Base-by-base conservation (phyloP, 176 grass and related monocot species). In the Pharus latifolius region DNA sequence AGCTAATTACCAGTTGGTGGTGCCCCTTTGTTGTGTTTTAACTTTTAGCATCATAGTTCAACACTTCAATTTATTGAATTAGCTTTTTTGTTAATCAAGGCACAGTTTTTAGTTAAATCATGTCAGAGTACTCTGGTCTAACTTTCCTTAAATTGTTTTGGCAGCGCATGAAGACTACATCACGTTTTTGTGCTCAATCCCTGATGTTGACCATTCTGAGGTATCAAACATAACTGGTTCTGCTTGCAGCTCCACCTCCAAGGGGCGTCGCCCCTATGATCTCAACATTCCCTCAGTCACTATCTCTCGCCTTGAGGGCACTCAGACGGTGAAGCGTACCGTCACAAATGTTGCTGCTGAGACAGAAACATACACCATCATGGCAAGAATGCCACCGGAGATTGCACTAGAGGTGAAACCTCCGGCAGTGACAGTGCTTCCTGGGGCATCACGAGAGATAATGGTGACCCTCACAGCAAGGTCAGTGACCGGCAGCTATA, bases 161-260 rank as follows among this genome's bases (percentile, higher is more conserved):
- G n/a, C 81, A 99, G 95, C 87, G 13, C 77, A 99, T 58, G 65
- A 74, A 71, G 90, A 99, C 20, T 99, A 94, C 80, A 86, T 99
- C 72, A 86, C 68, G 75, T 99, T 99, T 73, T 52, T 99, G 34
- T 94, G 95, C 29, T 99, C 90, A 0, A 80, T 88, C 25, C 95
- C 95, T 0, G 87, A 85, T 8, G 53, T 91, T 0, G 77, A 85
- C 55, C 82, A 76, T 1, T 69, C 71, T 3, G 95, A 99, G 77
- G 84, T 99, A 16, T 76, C 20, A 49, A 99, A 94, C 76, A 88
- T 99, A 63, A 85, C 87, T 0, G 77, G 87, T 28, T 78, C 78
- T 17, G 17, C 23, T 27, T 99, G 95, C 87, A 79, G 70, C 33
- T 50, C 87, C 18, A 78, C 64, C 49, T 48, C 81, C 13, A 77